A percentile compares a stretch with the other conserved stretches of the same genome.
phyloP scores from a whole-genome alignment of 495 filamentous ascomycete species.

The Ascobolus immersus region DNA sequence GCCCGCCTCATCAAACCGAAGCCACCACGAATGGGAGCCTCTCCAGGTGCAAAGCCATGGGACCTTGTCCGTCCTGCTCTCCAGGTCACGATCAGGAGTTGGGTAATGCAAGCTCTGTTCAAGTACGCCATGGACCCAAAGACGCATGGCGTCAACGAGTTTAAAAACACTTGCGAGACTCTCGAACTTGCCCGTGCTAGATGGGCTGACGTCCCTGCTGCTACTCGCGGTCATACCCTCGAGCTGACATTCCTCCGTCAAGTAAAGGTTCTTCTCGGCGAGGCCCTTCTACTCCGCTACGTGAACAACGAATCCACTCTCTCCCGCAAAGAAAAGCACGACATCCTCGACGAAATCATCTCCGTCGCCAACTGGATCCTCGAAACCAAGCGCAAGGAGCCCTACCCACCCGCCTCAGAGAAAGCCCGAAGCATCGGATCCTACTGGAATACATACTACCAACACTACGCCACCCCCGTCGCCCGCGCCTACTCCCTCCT shows the following conservation, averaged over 20 bases:
- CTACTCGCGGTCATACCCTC: constrained; percentile 10
- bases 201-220: constrained; percentile 13
- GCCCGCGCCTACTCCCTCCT: constrained; percentile 9
- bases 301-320: constrained; percentile 4
- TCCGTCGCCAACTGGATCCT: constrained; percentile 11
- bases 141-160: constrained; percentile 8
- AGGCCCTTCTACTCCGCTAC: constrained; percentile 10
- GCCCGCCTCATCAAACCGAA: constrained; percentile 6
- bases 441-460: constrained; percentile 15
- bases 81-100: constrained; percentile 10
- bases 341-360: constrained; percentile 11
- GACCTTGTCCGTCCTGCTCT: constrained; percentile 12
- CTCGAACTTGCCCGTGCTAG: constrained; percentile 11
- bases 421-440: no score
- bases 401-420: constrained; percentile 10
- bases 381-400: constrained; percentile 8
- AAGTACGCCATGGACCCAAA: constrained; percentile 1
- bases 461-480: constrained; percentile 11
- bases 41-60: constrained; percentile 5
- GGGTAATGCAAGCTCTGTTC: constrained; percentile 9
- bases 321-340: constrained; percentile 7
- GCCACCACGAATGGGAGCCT: neutral
- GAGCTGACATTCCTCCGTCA: constrained; percentile 14
- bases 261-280: constrained; percentile 12
- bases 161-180: constrained; percentile 10